These are phyloP conservation scores for Bassia scoparia DNA, from an alignment of 148 eudicot genomes.

Conservation along the genomic window DNA sequence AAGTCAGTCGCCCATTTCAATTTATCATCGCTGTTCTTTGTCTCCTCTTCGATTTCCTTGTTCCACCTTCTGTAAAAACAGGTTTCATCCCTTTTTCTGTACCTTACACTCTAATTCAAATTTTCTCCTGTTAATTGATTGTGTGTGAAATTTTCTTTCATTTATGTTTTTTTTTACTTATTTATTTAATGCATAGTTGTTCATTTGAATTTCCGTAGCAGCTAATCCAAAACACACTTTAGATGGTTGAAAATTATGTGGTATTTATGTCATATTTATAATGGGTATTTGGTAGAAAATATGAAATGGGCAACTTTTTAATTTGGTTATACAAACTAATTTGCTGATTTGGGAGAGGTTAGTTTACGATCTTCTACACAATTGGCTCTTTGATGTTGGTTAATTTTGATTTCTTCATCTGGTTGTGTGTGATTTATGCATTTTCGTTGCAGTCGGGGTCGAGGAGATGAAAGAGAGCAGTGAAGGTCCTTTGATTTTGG, in stretches of 20 bases:
- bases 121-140: neutral
- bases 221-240: slow-evolving; percentile 10
- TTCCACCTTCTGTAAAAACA: neutral
- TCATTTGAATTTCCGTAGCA: neutral
- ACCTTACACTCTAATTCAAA: neutral
- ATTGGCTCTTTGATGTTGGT: neutral
- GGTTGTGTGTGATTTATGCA: neutral
- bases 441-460: slow-evolving; percentile 6
- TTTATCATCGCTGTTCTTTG: slow-evolving; percentile 2
- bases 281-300: neutral
- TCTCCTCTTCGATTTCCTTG: too few relatives aligned
- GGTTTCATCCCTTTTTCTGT: neutral
- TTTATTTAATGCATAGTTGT: neutral
- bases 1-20: slow-evolving; percentile 14
- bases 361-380: neutral
- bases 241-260: slow-evolving; percentile 13
- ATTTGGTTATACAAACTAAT: slow-evolving; percentile 4
- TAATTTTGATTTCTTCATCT: neutral
- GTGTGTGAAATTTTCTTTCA: neutral
- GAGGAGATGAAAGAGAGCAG: slow-evolving; percentile 24
- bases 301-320: neutral
- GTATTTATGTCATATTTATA: neutral
- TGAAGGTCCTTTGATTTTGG: slow-evolving; percentile 60
- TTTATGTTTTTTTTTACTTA: neutral
- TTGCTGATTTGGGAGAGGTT: neutral